Percentiles rank a stretch among this genome's conserved stretches.
phyloP scores from a whole-genome alignment of 2,329 filamentous ascomycete species.

The Pseudodiploospora longispora region DNA sequence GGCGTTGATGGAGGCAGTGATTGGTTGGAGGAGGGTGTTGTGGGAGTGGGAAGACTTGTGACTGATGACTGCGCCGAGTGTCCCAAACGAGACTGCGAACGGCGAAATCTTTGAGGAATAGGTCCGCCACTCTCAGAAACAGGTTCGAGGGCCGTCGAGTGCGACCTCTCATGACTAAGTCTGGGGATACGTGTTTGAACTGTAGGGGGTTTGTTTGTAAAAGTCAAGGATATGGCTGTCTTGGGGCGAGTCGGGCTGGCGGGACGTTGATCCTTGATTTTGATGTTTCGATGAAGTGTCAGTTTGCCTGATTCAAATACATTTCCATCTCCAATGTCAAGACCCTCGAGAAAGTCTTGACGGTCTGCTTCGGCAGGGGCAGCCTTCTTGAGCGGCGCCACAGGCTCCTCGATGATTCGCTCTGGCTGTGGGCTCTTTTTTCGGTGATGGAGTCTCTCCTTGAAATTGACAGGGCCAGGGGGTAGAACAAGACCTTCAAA shows the following conservation, averaged over 20 bases:
- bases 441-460: conserved; percentile 65
- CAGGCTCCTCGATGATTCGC: conserved; percentile 32
- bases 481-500: conserved; percentile 86
- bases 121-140: conserved; percentile 84
- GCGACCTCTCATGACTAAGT: conserved; percentile 62
- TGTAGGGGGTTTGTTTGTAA: conserved; percentile 65
- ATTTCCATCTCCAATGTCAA: conserved; percentile 80
- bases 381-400: conserved; percentile 22
- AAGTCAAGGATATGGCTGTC: conserved; percentile 78
- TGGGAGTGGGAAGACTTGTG: conserved; percentile 53
- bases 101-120: conserved; percentile 45
- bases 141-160: conserved; percentile 71
- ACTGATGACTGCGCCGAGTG: conserved; percentile 64
- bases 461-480: conserved; percentile 73
- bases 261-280: conserved; percentile 65
- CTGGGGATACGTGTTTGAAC: conserved; percentile 68
- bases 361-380: conserved; percentile 35
- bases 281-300: conserved; percentile 84
- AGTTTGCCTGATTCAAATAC: conserved; percentile 73
- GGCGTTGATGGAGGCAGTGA: conserved; percentile 51
- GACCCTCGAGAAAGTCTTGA: conserved; percentile 77
- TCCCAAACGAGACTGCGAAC: conserved; percentile 59
- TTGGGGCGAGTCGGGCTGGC: conserved; percentile 64
- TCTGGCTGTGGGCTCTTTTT: conserved; percentile 53
- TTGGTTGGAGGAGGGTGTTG: conserved; percentile 46